Percentiles rank a stretch among this genome's conserved stretches.
Conservation (phyloP, 2,329 filamentous ascomycete species). For the Ceratocystiopsis minuta region DNA sequence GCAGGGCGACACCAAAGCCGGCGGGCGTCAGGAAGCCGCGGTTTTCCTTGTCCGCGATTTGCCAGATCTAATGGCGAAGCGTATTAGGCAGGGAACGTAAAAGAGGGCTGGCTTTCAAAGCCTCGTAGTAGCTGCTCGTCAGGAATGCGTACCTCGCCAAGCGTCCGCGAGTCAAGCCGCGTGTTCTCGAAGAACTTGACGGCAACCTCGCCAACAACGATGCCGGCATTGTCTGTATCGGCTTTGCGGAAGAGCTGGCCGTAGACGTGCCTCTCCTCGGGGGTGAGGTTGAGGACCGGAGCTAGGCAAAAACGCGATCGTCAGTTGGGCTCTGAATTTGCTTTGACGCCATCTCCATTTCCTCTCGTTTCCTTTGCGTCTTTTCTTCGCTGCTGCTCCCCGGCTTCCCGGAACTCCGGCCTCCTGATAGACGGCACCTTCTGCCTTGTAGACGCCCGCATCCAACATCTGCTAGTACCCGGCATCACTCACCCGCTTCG, state of each 20-base stretch:
- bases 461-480: too few species aligned
- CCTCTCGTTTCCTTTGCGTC: neutral
- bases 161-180: conserved; percentile 61
- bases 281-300: conserved; percentile 65
- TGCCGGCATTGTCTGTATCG: conserved; percentile 77
- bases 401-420: too few species aligned
- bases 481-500: conserved; percentile 11
- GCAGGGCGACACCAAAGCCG: conserved; percentile 81
- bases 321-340: neutral
- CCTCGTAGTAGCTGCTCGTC: too few species aligned
- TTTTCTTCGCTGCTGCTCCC: neutral
- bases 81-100: neutral
- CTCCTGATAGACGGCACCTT: too few species aligned
- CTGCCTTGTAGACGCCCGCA: too few species aligned
- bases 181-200: conserved; percentile 98
- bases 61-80: conserved; percentile 60
- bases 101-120: neutral
- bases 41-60: conserved; percentile 95
- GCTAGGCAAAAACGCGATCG: conserved; percentile 16
- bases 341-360: too few species aligned
- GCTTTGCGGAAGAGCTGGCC: conserved; percentile 85
- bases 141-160: conserved; percentile 54
- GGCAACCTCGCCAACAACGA: conserved; percentile 88
- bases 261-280: conserved; percentile 88
- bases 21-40: conserved; percentile 80